A percentile compares a stretch with the other conserved stretches of the same genome.
phyloP scores from a whole-genome alignment of 2,329 filamentous ascomycete genomes.

The Didymella exigua region DNA sequence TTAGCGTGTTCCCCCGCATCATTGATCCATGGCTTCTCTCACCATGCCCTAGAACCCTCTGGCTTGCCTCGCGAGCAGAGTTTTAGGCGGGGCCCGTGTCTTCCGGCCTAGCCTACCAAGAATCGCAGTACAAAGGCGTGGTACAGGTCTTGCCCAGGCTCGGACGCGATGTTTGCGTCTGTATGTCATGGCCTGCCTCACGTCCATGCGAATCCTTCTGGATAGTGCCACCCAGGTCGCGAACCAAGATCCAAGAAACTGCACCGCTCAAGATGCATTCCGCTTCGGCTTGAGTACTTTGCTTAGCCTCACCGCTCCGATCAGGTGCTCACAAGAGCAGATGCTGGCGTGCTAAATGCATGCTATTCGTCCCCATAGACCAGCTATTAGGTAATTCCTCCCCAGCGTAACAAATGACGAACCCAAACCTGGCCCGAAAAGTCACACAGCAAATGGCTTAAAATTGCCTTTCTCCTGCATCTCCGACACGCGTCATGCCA shows the following conservation, averaged over 20 bases:
- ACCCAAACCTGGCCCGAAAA: conserved; percentile 27
- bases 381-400: conserved; percentile 47
- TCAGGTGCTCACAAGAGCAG: conserved; percentile 30
- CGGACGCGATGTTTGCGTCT: conserved; percentile 4
- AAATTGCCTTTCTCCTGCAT: conserved; percentile 41
- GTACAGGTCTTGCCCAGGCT: conserved; percentile 13
- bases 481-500: conserved; percentile 33
- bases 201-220: conserved; percentile 1
- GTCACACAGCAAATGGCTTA: conserved; percentile 35
- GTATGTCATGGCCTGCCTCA: conserved; percentile 10
- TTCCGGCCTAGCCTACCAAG: conserved; percentile 22
- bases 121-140: conserved; percentile 8
- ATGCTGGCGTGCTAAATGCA: conserved; percentile 37
- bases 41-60: conserved; percentile 21
- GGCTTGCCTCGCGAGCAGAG: conserved; percentile 23
- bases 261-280: conserved; percentile 29
- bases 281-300: conserved; percentile 25
- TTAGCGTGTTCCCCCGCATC: conserved; percentile 31
- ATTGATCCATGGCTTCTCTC: conserved; percentile 13
- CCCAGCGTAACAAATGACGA: conserved; percentile 36
- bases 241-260: conserved; percentile 19
- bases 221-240: not conserved
- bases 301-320: conserved; percentile 21
- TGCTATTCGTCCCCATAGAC: conserved; percentile 38
- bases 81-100: conserved; percentile 26